Percentiles rank a stretch among this genome's conserved stretches.
Conservation (phyloP, 208 protist genomes). For the Entamoeba invadens region DNA sequence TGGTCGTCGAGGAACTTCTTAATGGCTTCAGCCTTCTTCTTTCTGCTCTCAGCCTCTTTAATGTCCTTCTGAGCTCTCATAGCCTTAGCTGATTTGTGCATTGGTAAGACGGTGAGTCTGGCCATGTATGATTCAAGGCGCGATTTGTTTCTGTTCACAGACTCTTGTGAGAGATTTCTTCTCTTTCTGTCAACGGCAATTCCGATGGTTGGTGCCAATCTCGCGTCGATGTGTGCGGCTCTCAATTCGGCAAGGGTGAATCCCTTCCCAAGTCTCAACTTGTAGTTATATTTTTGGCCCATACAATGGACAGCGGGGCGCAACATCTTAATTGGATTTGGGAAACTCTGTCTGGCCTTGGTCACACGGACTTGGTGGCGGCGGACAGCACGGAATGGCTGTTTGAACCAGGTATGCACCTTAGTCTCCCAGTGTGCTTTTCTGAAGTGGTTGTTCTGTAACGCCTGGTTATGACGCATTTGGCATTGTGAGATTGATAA, state of each 20-base stretch:
- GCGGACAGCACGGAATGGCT: constrained; percentile 46
- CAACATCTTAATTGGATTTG: constrained; percentile 65
- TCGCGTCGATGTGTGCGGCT: constrained; percentile 55
- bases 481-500: too few relatives aligned
- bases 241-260: constrained; percentile 83
- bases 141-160: constrained; percentile 69
- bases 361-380: constrained; percentile 29
- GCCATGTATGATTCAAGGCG: constrained; percentile 80
- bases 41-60: neutral
- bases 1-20: neutral
- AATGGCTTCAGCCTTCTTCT: neutral
- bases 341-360: constrained; percentile 72
- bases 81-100: neutral
- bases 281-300: constrained; percentile 79
- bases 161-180: constrained; percentile 73
- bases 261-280: constrained; percentile 70
- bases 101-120: constrained; percentile 56
- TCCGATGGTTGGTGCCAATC: constrained; percentile 70
- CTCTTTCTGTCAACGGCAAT: constrained; percentile 78
- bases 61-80: neutral
- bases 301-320: constrained; percentile 74
- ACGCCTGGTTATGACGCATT: constrained; percentile 77
- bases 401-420: constrained; percentile 58
- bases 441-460: constrained; percentile 77
- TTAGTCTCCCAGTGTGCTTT: constrained; percentile 75